phyloP scores from a whole-genome alignment of 1,284 basidiomycete species.

The Cryptococcus wingfieldii region DNA sequence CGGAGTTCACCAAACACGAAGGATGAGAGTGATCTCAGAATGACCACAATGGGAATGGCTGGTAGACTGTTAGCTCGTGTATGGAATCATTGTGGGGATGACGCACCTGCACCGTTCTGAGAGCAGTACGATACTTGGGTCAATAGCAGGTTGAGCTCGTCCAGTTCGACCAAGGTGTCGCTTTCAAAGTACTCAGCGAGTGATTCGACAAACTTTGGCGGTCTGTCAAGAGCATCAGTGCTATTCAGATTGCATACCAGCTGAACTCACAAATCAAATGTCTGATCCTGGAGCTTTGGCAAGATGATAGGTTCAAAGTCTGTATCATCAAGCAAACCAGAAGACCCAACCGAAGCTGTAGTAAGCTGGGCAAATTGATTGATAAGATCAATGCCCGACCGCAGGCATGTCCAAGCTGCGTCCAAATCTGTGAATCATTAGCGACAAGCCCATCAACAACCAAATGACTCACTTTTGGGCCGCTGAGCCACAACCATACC shows the following conservation, averaged over 20 bases:
- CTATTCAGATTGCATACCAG: neutral
- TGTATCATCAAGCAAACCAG: neutral
- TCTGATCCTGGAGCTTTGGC: conserved; percentile 6
- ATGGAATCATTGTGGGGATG: neutral
- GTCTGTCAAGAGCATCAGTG: neutral
- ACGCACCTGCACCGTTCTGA: neutral
- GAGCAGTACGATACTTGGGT: neutral
- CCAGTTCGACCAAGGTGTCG: conserved; percentile 1
- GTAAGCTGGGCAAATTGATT: conserved; percentile 4
- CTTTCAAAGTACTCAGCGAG: conserved; percentile 18
- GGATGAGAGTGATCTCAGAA: conserved; percentile 20
- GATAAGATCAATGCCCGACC: conserved; percentile 12
- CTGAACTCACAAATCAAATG: conserved; percentile 3
- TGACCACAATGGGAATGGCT: conserved; percentile 20
- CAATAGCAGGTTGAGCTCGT: neutral
- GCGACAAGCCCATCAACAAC: neutral
- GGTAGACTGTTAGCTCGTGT: neutral
- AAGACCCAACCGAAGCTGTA: neutral
- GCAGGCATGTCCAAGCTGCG: conserved; percentile 4
- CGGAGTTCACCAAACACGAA: conserved; percentile 18
- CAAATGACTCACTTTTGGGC: conserved; percentile 4
- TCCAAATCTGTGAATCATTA: conserved; percentile 3
- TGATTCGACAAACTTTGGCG: conserved; percentile 9
- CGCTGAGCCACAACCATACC: conserved; percentile 4
- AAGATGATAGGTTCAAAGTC: conserved; percentile 10